A percentile compares a stretch with the other conserved stretches of the same genome.
Evolutionary conservation across 1,284 basidiomycete species (phyloP).

Genomic region (Chalciporus sp.): DNA sequence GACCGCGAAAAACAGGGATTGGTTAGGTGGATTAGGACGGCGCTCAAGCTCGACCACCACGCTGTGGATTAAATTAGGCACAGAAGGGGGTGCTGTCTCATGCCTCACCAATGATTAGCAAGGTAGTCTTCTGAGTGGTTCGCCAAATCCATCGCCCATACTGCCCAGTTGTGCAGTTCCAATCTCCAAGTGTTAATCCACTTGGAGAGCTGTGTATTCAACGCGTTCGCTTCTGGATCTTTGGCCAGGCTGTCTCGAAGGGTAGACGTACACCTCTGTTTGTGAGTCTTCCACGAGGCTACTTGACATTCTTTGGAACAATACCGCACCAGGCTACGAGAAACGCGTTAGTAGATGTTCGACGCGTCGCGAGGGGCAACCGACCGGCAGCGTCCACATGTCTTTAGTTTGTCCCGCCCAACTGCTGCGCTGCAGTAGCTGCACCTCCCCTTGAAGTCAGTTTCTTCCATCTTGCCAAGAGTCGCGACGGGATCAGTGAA

Average conservation of each 20-base stretch:
- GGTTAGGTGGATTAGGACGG: constrained; percentile 13
- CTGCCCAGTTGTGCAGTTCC: constrained; percentile 22
- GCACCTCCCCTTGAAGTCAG: constrained; percentile 28
- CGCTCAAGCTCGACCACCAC: constrained; percentile 25
- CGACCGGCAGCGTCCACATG: constrained; percentile 34
- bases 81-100: too few species aligned
- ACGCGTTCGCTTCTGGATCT: constrained; percentile 14
- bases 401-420: constrained; percentile 33
- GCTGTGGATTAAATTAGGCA: constrained; percentile 15
- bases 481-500: background rate
- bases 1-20: constrained; percentile 26
- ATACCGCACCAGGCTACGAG: constrained; percentile 27
- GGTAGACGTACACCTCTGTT: constrained; percentile 20
- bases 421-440: constrained; percentile 30
- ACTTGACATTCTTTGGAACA: constrained; percentile 34
- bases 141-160: constrained; percentile 31
- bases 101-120: constrained; percentile 16
- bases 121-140: constrained; percentile 27
- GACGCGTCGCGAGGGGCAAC: constrained; percentile 1
- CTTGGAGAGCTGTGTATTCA: constrained; percentile 26
- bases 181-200: constrained; percentile 28
- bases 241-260: constrained; percentile 15
- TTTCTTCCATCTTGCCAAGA: background rate
- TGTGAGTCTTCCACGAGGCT: constrained; percentile 33
- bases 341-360: background rate